Evolutionary conservation across 192 early-diverging fungal species (phyloP), one percentile per base, ranked within the genome.

Genomic region (Rhizophagus sp.): DNA sequence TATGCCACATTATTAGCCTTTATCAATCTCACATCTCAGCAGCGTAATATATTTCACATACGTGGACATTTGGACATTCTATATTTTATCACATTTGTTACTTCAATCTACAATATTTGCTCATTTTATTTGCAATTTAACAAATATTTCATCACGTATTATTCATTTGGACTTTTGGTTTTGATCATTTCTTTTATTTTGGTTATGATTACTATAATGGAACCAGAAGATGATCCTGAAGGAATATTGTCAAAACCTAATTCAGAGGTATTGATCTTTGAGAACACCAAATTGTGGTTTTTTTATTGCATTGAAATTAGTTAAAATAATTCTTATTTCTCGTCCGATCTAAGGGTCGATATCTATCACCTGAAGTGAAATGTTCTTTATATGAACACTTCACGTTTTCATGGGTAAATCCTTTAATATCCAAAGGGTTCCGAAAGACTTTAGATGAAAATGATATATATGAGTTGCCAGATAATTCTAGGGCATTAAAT

Each of bases 381-480:
- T 30, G 78, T 6, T 86, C 85, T 6, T n/a, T 86, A 25, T 83
- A 83, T 47, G 67, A 67, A 1, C 79, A 79, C 39, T 41, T 82
- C 27, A 69, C 72, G 1, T 86, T 82, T 57, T 79, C 82, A 0
- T 86, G 82, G 82, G 22, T 86, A 6, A 83, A 82, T 70, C 75
- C 85, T 1, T 63, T 86, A 65, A 52, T 86, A 9, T 33, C 6
- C 47, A 78, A 78, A 68, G 76, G 76, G 15, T 78, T 78, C 24
- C 63, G 64, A 61, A 30, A 49, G 33, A 78, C 76, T 10, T 17
- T 78, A 33, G n/a, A 33, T n/a, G 44, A 78, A 8, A 49, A 66
- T 12, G 76, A 78, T 49, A 12, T 78, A 19, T 78, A 65, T 49
- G 66, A 67, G 13, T 52, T 78, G 34, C 76, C 76, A 2, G 13